Evolutionary conservation across 2,329 filamentous ascomycete species (phyloP), one percentile per base, ranked within the genome.

Genomic region (Aspergillus niger): DNA sequence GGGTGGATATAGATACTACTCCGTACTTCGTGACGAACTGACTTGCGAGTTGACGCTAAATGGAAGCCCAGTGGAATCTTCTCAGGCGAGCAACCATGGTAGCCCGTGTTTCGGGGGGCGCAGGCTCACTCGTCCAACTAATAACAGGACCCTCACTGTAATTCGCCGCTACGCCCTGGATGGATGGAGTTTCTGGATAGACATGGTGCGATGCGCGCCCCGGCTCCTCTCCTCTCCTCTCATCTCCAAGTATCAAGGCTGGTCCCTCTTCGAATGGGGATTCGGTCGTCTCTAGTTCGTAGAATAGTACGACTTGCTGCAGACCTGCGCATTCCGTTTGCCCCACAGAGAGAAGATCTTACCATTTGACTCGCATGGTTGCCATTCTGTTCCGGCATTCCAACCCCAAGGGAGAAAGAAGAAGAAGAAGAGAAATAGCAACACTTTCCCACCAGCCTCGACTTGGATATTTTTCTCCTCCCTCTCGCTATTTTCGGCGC

Each of bases 281-380:
- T 13, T 11, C 32, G 11, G 32, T 30, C 28, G 28, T 30, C 28
- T 30, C 28, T 30, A 30, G 32, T 36, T 36, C 32, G 32, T 36
- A 36, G 11, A 36, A 13, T 36, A 36, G 32, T 30, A 30, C 28
- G 28, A n/a, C 39, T 43, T 43, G 7, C n/a, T 20, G n/a, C 17
- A n/a, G 15, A 20, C 39, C 39, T 38, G 30, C 26, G 44, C 55
- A 50, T 51, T 51, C 55, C 47, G 41, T 36, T 43, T n/a, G 55
- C 55, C 47, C 48, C 39, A 58, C 47, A 44, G 47, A 26, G 22
- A 58, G 38, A 52, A 30, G 56, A 58, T 50, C 54, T 57, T 52
- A 38, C 61, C 61, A 61, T 63, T 53, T 56, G 55, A 59, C 61
- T 57, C 52, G 55, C 61, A 61, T 55, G 39, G 38, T 55, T n/a